Conservation (phyloP, 805 yeast genomes). For the Metschnikowia shivogae region DNA sequence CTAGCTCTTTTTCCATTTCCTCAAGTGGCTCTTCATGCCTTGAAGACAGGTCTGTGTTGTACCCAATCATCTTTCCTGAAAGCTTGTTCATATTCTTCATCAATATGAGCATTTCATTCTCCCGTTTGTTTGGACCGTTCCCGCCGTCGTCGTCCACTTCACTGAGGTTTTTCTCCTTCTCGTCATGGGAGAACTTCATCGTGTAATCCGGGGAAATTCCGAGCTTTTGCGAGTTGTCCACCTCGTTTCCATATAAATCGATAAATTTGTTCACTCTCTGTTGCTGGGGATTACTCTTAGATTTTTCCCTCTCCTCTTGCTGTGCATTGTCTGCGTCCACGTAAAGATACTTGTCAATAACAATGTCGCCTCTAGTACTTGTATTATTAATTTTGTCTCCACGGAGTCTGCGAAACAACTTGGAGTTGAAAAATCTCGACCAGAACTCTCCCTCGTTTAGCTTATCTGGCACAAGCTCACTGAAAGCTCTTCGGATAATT, state of each 20-base stretch:
- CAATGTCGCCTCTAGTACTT: constrained; percentile 76
- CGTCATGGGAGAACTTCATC: constrained; percentile 63
- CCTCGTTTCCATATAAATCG: constrained; percentile 76
- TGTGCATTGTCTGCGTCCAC: constrained; percentile 53
- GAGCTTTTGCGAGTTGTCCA: constrained; percentile 67
- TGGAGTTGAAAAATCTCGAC: constrained; percentile 92
- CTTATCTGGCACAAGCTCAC: constrained; percentile 79
- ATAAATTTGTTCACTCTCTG: constrained; percentile 63
- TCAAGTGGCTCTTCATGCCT: constrained; percentile 22
- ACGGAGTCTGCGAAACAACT: constrained; percentile 77
- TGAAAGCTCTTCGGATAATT: constrained; percentile 80
- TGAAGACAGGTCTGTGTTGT: constrained; percentile 20
- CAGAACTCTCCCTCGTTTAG: constrained; percentile 90
- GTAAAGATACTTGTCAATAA: constrained; percentile 78
- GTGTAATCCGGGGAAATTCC: constrained; percentile 89
- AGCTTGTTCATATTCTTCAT: constrained; percentile 86
- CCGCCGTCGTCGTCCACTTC: constrained; percentile 8
- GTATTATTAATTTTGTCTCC: constrained; percentile 75
- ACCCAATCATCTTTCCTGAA: constrained; percentile 70
- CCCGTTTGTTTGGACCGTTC: constrained; percentile 16
- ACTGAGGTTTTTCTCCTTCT: constrained; percentile 15
- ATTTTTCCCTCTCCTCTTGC: constrained; percentile 38
- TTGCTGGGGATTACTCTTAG: constrained; percentile 13
- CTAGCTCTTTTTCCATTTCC: constrained; percentile 42
- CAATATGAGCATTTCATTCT: constrained; percentile 67